Percentiles rank a stretch among this genome's conserved stretches.
Conservation (phyloP, 345 rosid species). For the Xanthoceras sorbifolium region DNA sequence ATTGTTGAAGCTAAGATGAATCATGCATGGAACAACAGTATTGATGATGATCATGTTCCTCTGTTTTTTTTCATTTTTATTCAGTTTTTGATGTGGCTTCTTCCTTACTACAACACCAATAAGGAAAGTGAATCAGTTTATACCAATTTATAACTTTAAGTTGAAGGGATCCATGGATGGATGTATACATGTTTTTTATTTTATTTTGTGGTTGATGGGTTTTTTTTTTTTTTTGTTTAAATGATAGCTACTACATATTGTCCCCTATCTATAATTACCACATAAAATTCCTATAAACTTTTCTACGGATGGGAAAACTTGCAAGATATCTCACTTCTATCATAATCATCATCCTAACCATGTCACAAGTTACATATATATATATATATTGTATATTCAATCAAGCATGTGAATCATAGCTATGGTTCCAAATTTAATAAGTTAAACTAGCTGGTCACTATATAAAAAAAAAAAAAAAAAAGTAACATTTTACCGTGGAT, state of each 20-base stretch:
- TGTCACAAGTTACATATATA: neutral
- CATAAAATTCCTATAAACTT: neutral
- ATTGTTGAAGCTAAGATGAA: conserved; percentile 31
- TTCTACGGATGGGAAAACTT: conserved; percentile 26
- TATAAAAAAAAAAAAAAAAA: no score
- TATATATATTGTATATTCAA: no score
- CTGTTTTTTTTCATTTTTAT: neutral
- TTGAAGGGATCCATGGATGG: no score
- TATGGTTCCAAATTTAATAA: no score
- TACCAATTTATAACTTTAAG: neutral
- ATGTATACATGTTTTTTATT: neutral
- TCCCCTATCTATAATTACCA: neutral
- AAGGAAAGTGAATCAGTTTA: neutral
- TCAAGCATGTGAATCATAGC: no score
- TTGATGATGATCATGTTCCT: conserved; percentile 12
- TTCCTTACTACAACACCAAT: neutral
- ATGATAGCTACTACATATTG: neutral
- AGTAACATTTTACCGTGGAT: no score
- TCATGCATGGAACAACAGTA: conserved; percentile 30
- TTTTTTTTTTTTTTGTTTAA: neutral
- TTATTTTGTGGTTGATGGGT: neutral
- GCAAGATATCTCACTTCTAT: conserved; percentile 28
- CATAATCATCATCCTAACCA: conserved; percentile 1
- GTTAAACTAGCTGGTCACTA: no score
- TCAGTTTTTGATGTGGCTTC: conserved; percentile 5